Base-by-base conservation (phyloP, 768 basidiomycete genomes). In the Grammothele lineata region DNA sequence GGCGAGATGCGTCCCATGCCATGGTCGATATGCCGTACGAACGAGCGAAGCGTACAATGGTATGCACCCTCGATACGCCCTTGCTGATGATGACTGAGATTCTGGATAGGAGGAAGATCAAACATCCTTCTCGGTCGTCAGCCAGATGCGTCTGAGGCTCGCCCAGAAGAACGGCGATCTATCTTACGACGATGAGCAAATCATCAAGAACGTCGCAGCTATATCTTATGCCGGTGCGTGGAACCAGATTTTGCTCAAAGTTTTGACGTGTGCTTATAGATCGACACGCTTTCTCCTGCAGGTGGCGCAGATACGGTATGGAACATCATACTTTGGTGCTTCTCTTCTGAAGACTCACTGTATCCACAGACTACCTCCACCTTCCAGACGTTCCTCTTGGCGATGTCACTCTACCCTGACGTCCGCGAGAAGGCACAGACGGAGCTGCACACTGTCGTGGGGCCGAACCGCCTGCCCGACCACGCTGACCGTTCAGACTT, bases 401-500 rank as follows among this genome's bases (percentile, higher is more conserved):
- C 57, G 9, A 60, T 61, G 61, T 50, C 55, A 6, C 47, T 61
- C 3, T 35, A 64, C 34, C 64, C 60, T 11, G 54, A 62, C 5
- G 56, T 56, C 2, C 61, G 60, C 33, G 18, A 24, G 12, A 45
- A 40, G 14, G 66, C 62, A 8, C 63, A 61, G 18, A 57, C 55
- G n/a, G 66, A 67, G 39, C 41, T 67, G 9, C 56, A 57, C 34
- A 10, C 41, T 3, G 58, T 57, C 21, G 39, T 65, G 11, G 65
- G 65, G 2, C 9, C 40, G 2, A 47, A 56, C 19, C 49, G 63
- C 4, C 53, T 65, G 8, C 65, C 65, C 5, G 49, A 34, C 2
- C 36, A 61, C 24, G 21, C 43, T 1, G 63, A 63, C 33, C 40
- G 49, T 11, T 33, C 33, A 0, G n/a, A 38, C 5, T 51, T 64